A percentile compares a stretch with the other conserved stretches of the same genome.
Evolutionary conservation across 441 rosid species (phyloP).

Genomic region (Euphorbia schlechtendalii): DNA sequence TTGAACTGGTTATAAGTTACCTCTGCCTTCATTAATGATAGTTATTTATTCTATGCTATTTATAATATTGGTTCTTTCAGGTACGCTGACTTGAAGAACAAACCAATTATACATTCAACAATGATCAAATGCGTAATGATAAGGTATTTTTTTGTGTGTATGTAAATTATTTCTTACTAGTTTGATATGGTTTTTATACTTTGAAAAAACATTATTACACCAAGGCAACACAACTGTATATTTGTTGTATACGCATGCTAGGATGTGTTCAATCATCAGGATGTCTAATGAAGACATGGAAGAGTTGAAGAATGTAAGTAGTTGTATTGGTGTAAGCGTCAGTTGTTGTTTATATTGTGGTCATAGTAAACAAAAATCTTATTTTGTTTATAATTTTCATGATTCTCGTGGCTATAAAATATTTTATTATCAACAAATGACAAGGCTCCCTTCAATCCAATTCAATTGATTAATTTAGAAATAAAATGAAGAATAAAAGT

Average conservation of each 20-base stretch:
- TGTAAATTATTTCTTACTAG: background rate
- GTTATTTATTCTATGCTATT: no score
- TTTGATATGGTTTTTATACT: background rate
- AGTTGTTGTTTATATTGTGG: no score
- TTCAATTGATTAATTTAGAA: no score
- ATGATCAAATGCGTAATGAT: slow-evolving; percentile 87
- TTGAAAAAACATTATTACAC: slow-evolving; percentile 10
- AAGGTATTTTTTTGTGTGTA: slow-evolving; percentile 34
- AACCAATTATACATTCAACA: slow-evolving; percentile 76
- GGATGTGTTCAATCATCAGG: slow-evolving; percentile 89
- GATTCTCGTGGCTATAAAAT: no score
- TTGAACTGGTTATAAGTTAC: no score
- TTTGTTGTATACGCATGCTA: slow-evolving; percentile 89
- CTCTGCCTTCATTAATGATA: no score
- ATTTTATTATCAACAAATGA: no score
- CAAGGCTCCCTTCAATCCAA: no score
- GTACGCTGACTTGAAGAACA: slow-evolving; percentile 93
- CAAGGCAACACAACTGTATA: slow-evolving; percentile 94
- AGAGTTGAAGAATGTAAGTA: slow-evolving; percentile 71
- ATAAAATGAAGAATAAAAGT: no score
- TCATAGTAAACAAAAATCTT: no score
- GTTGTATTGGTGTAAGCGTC: slow-evolving; percentile 11
- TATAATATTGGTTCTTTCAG: slow-evolving; percentile 31
- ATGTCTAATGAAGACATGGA: slow-evolving; percentile 76
- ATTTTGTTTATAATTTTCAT: no score